Base-by-base conservation (phyloP, 2,329 filamentous ascomycete species). In the Lecanosticta acicola region DNA sequence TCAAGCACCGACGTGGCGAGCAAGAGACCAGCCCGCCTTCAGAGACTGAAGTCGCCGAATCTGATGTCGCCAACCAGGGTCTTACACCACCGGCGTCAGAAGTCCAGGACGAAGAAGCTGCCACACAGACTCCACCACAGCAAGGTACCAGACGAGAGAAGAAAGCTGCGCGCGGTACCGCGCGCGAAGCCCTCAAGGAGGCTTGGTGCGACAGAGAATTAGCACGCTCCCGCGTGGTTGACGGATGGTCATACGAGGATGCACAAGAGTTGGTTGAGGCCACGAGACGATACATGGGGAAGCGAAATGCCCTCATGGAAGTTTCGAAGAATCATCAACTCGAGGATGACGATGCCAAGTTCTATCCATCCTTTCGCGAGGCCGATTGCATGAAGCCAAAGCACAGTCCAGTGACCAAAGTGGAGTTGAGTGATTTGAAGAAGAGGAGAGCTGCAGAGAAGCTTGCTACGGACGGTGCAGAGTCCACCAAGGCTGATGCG, bases 131-230 rank as follows among this genome's bases (percentile, higher is more conserved):
- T 16, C 32, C 5, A 34, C 32, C 13, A 13, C 4, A 46, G 45
- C 16, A 32, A 48, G 46, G 36, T 32, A 24, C 24, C 24, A 29
- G 24, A 18, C 32, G n/a, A 49, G 46, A 26, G 41, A 48, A 38
- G 32, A 36, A 32, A 48, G 44, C 37, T 48, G 50, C 29, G 46
- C 41, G 44, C 37, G 48, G 50, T 26, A 45, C 41, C 13, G 50
- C 55, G 10, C 48, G 56, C 16, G 47, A 43, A 14, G 49, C 46
- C 14, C 43, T 60, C 13, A 50, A 43, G 20, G 39, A 39, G 3
- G 55, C 53, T 20, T 60, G 54, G 55, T 35, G 43, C 19, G 48
- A 50, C 29, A 49, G 58, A 11, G 56, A 60, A 16, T 20, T 32
- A 4, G 35, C 39, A 17, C 43, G 58, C 16, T 26, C 21, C 10